Conservation (phyloP, 352 stramenopile genomes). For the Phytophthora idaei region DNA sequence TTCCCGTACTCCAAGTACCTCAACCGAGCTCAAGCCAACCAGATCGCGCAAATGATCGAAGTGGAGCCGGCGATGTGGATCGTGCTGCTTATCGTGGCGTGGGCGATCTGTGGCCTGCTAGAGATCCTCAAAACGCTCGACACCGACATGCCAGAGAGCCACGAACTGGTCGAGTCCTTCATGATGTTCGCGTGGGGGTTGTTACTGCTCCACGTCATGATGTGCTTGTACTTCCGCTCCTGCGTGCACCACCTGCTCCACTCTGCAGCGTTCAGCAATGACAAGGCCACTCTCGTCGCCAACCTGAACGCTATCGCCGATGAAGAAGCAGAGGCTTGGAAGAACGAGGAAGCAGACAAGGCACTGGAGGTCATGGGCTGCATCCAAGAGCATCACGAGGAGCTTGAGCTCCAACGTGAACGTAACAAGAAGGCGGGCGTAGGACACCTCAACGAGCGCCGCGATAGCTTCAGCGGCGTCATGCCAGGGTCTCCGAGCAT, state of each 20-base stretch:
- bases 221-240: constrained; percentile 40
- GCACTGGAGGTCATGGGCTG: constrained; percentile 28
- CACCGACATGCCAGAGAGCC: constrained; percentile 21
- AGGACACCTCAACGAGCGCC: constrained; percentile 1
- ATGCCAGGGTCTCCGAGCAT: constrained; percentile 17
- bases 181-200: constrained; percentile 44
- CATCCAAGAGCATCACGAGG: constrained; percentile 36
- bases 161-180: constrained; percentile 47
- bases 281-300: constrained; percentile 21
- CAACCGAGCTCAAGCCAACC: constrained; percentile 66
- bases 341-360: constrained; percentile 31
- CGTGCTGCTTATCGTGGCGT: constrained; percentile 49
- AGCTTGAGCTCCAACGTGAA: constrained; percentile 25
- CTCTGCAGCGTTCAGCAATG: constrained; percentile 18
- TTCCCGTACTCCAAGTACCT: constrained; percentile 79
- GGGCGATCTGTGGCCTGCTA: constrained; percentile 38
- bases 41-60: constrained; percentile 79
- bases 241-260: constrained; percentile 29
- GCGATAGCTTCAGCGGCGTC: constrained; percentile 17
- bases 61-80: constrained; percentile 69
- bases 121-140: constrained; percentile 32
- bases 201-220: constrained; percentile 45
- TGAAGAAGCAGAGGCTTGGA: constrained; percentile 27
- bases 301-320: constrained; percentile 28
- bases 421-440: constrained; percentile 12